Percentiles rank a stretch among this genome's conserved stretches.
Conservation (phyloP, 2,329 filamentous ascomycete genomes). For the Macrophomina phaseolina region DNA sequence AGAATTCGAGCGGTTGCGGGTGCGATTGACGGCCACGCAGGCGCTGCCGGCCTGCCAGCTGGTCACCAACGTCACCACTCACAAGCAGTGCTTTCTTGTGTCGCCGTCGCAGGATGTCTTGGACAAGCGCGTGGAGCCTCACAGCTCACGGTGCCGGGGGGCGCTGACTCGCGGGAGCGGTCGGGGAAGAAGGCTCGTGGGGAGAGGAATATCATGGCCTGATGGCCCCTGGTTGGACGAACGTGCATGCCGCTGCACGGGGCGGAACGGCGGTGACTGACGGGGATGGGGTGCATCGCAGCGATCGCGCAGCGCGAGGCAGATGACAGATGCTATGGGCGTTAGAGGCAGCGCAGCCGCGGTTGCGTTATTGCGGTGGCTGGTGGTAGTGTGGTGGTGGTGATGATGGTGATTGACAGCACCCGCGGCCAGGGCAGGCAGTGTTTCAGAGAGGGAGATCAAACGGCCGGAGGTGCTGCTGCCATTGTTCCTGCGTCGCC, state of each 20-base stretch:
- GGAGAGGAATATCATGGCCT: constrained; percentile 24
- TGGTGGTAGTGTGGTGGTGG: constrained; percentile 18
- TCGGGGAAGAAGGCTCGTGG: constrained; percentile 24
- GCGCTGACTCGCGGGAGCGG: constrained; percentile 17
- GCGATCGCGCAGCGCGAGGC: constrained; percentile 18
- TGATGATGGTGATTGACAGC: constrained; percentile 24
- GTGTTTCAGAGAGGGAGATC: constrained; percentile 27
- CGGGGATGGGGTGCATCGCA: constrained; percentile 17
- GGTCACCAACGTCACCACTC: not conserved
- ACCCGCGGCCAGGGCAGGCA: constrained; percentile 20
- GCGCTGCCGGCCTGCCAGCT: constrained; percentile 6
- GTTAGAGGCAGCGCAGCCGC: constrained; percentile 6
- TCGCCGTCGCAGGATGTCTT: constrained; percentile 5
- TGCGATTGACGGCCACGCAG: not conserved
- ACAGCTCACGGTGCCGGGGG: not conserved
- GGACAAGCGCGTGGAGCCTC: constrained; percentile 20
- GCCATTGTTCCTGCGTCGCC: constrained; percentile 22
- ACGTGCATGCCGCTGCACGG: constrained; percentile 24
- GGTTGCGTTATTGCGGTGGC: constrained; percentile 24
- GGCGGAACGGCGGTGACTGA: constrained; percentile 25
- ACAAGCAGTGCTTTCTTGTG: not conserved
- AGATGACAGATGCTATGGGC: constrained; percentile 13
- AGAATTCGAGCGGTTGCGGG: not conserved
- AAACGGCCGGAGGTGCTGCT: constrained; percentile 22
- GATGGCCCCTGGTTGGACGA: constrained; percentile 26